phyloP scores from a whole-genome alignment of 805 yeast genomes.

The Candida patagonica region DNA sequence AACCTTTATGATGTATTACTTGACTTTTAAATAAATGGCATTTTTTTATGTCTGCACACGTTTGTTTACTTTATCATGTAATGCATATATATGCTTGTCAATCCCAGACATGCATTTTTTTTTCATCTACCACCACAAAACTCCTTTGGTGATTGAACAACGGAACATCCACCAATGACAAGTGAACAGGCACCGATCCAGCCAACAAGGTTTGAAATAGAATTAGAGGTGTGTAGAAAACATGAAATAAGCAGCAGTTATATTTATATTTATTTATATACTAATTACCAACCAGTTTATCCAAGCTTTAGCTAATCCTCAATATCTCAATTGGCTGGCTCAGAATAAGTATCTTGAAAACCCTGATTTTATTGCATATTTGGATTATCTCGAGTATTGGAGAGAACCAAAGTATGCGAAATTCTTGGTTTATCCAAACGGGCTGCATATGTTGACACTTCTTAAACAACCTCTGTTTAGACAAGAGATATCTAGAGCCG shows the following conservation, averaged over 20 bases:
- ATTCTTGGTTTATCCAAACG: conserved; percentile 74
- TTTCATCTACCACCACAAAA: no score
- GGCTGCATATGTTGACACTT: conserved; percentile 69
- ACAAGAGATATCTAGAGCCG: conserved; percentile 31
- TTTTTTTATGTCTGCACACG: no score
- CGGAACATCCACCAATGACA: neutral
- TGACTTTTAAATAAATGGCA: no score
- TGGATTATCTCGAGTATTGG: conserved; percentile 84
- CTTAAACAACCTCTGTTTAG: conserved; percentile 33
- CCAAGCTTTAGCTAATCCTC: conserved; percentile 84
- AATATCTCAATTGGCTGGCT: conserved; percentile 76
- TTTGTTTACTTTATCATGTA: no score
- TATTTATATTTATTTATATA: neutral
- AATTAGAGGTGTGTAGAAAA: conserved; percentile 49
- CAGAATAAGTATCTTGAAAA: conserved; percentile 72
- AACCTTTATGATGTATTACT: no score
- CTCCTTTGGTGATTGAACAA: neutral
- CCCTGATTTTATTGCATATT: conserved; percentile 60
- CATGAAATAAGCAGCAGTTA: neutral
- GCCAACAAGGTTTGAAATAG: conserved; percentile 85
- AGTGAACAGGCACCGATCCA: conserved; percentile 18
- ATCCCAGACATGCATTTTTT: no score
- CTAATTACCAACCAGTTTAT: conserved; percentile 46
- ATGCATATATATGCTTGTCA: no score
- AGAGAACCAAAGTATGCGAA: conserved; percentile 57